Evolutionary conservation across 1,139 yeast species (phyloP).

Genomic region (Saccharomyces pastorianus): DNA sequence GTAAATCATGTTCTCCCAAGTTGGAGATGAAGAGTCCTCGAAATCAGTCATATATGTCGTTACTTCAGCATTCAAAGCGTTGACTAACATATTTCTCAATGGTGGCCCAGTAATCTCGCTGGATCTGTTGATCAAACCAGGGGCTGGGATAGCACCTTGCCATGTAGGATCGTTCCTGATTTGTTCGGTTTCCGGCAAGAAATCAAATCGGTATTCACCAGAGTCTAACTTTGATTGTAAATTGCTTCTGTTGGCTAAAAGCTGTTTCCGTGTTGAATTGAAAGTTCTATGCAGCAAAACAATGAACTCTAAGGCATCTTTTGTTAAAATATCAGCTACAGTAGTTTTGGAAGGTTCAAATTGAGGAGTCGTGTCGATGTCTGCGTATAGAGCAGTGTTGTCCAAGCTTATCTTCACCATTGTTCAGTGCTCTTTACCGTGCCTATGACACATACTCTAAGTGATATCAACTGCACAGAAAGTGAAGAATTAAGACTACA

Average conservation of each 20-base stretch:
- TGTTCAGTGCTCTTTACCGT: background rate
- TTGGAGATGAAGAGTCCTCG: conserved; percentile 92
- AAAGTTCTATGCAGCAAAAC: conserved; percentile 68
- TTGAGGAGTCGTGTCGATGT: conserved; percentile 49
- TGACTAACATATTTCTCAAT: conserved; percentile 84
- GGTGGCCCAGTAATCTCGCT: conserved; percentile 90
- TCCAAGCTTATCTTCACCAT: conserved; percentile 35
- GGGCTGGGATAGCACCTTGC: conserved; percentile 65
- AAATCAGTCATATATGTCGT: conserved; percentile 93
- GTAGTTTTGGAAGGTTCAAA: conserved; percentile 50
- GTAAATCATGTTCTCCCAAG: conserved; percentile 79
- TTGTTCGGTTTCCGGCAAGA: conserved; percentile 54
- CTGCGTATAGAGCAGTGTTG: conserved; percentile 60
- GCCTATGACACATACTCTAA: background rate
- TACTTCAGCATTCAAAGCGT: conserved; percentile 82
- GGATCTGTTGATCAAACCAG: conserved; percentile 60
- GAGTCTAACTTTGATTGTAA: conserved; percentile 53
- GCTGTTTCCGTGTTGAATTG: conserved; percentile 48
- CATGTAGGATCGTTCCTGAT: conserved; percentile 67
- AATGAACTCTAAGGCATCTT: conserved; percentile 60
- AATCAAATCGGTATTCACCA: conserved; percentile 50
- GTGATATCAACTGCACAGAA: background rate
- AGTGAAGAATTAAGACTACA: background rate
- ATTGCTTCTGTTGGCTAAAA: conserved; percentile 52
- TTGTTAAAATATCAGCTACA: conserved; percentile 39